Conservation (phyloP, 108 stramenopile genomes). For the Fragilaria crotonensis region DNA sequence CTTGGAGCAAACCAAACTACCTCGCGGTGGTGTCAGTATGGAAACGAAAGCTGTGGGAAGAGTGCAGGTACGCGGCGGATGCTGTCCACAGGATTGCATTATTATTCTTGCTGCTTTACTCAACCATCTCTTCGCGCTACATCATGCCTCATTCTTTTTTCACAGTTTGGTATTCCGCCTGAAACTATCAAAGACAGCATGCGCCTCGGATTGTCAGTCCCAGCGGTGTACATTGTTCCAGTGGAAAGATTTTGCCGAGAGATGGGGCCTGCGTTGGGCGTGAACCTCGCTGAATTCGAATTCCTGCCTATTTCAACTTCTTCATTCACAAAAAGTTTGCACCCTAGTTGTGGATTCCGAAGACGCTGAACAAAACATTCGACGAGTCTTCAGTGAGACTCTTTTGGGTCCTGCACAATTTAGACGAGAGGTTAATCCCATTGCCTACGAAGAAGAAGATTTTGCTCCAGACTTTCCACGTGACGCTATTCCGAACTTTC, state of each 20-base stretch:
- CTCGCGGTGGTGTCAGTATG: slow-evolving; percentile 76
- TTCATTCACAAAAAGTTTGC: slow-evolving; percentile 77
- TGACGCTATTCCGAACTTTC: slow-evolving; percentile 81
- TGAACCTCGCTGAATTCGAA: slow-evolving; percentile 93
- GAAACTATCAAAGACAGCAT: slow-evolving; percentile 96
- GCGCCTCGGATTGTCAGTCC: slow-evolving; percentile 74
- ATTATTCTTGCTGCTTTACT: background rate
- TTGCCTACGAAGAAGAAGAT: slow-evolving; percentile 66
- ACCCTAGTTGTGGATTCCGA: slow-evolving; percentile 81
- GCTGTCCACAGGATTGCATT: background rate
- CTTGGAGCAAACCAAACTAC: slow-evolving; percentile 60
- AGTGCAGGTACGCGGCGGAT: slow-evolving; percentile 49
- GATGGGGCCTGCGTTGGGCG: slow-evolving; percentile 85
- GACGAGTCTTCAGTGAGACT: slow-evolving; percentile 78
- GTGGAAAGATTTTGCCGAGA: slow-evolving; percentile 88
- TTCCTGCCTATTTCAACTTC: slow-evolving; percentile 94
- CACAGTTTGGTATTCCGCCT: slow-evolving; percentile 89
- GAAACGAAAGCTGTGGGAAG: slow-evolving; percentile 71
- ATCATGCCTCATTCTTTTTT: background rate
- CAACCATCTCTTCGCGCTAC: too few species aligned
- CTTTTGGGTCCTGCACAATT: slow-evolving; percentile 79
- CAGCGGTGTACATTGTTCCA: slow-evolving; percentile 87
- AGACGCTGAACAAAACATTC: slow-evolving; percentile 77
- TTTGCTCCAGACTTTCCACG: slow-evolving; percentile 72
- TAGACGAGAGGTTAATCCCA: slow-evolving; percentile 41